Base-by-base conservation (phyloP, 768 basidiomycete species). In the Podaxis sp. region DNA sequence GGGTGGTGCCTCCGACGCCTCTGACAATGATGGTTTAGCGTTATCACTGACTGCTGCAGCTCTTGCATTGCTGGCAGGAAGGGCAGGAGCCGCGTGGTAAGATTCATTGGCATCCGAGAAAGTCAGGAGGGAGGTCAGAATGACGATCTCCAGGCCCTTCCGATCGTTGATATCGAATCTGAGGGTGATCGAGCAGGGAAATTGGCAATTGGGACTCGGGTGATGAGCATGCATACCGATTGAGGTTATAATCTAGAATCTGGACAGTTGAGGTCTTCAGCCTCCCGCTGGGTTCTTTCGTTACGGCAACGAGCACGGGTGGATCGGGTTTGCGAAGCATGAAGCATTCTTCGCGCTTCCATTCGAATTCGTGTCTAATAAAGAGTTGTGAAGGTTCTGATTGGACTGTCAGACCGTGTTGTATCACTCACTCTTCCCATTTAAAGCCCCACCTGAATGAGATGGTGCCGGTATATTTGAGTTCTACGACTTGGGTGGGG, bases 111-210 rank as follows among this genome's bases (percentile, higher is more conserved):
- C 69, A 69, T 95, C 93, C 63, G 87, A 84, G 72, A 95, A 91
- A 1, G 91, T 90, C 65, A 94, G 74, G 2, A 95, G 78, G 2
- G 90, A 84, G 0, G 87, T 88, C 53, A 95, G 76, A 40, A 94
- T 83, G 56, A 90, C 84, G 41, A 95, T 90, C 72, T 95, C 93
- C 1, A 95, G 80, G 3, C 93, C 91, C 72, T 95, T 95, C 36
- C 90, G 83, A 68, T 95, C 93, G 15, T 89, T 79, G 55, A 95
- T 87, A 66, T 94, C 93, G 67, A 95, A 95, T 44, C 91, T 93
- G 58, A 6, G 44, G 20, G 30, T 57, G 56, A 49, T 22, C 17
- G 52, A 20, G 22, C 5, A 56, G 7, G 33, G 10, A 33, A 33
- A 10, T 33, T 33, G 10, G 33, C 33, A 33, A 33, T 33, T 33